Conservation (phyloP, 1,139 yeast genomes). For the Kodamaea fungicola region DNA sequence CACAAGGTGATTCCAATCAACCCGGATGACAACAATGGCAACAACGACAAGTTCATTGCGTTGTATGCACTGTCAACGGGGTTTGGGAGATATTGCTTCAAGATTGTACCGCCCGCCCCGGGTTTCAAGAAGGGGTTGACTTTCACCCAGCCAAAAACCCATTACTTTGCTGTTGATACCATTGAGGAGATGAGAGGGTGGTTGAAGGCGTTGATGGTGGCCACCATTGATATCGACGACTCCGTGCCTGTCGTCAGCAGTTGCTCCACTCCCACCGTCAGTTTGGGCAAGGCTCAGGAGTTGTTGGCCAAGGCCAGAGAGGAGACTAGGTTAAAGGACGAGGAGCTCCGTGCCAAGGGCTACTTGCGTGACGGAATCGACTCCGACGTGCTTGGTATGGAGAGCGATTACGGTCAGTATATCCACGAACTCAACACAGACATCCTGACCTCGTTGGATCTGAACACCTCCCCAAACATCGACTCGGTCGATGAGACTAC, state of each 20-base stretch:
- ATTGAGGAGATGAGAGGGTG: constrained; percentile 90
- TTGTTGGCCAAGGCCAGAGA: constrained; percentile 78
- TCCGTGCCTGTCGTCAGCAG: constrained; percentile 91
- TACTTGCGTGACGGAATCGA: constrained; percentile 26
- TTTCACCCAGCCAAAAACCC: constrained; percentile 94
- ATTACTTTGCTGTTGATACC: constrained; percentile 91
- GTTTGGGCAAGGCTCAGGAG: constrained; percentile 82
- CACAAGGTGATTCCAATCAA: constrained; percentile 74
- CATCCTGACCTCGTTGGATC: constrained; percentile 13
- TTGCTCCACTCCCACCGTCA: constrained; percentile 90
- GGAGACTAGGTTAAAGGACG: constrained; percentile 62
- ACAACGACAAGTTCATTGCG: constrained; percentile 74
- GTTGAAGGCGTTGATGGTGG: constrained; percentile 93
- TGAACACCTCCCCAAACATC: constrained; percentile 22
- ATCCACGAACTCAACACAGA: constrained; percentile 18
- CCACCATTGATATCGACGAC: constrained; percentile 95
- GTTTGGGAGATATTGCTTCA: constrained; percentile 88
- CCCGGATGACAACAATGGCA: constrained; percentile 55
- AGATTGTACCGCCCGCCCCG: constrained; percentile 94
- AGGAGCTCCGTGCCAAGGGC: constrained; percentile 42
- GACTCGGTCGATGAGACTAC: constrained; percentile 34
- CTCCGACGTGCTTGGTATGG: constrained; percentile 6
- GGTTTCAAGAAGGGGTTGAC: constrained; percentile 94
- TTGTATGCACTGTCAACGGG: constrained; percentile 92
- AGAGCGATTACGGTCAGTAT: constrained; percentile 9